Evolutionary conservation across 2,329 filamentous ascomycete genomes (phyloP), one percentile per base, ranked within the genome.

Genomic region (Trematosphaeria pertusa): DNA sequence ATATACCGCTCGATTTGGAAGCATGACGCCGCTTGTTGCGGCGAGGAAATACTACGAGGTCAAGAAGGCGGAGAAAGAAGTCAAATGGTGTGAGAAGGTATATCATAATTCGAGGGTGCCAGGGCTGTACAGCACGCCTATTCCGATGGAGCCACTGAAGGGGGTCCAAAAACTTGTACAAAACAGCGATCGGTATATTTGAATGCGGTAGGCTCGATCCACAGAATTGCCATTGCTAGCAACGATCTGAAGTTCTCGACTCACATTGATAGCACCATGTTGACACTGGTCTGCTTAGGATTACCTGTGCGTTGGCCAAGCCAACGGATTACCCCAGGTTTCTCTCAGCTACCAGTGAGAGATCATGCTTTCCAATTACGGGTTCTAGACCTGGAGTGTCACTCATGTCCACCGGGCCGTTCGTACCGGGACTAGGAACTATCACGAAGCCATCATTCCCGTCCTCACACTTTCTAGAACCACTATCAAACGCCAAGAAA

Each of bases 21-120:
- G 62, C 2, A 26, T 71, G 46, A 69, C 66, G 9, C 68, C 68
- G n/a, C 52, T 71, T 3, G 58, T 69, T 24, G 62, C 65, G 2
- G 68, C 66, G n/a, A 52, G 60, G n/a, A 69, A 65, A 46, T 71
- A 67, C 20, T 70, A 61, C 19, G 65, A 67, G 36, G 58, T 57
- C 6, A 65, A 64, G 14, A 59, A 59, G 4, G 60, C 60, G 22
- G 41, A 49, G 19, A 59, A 45, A 8, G 64, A 70, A 40, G 52
- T 57, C 1, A 37, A 41, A 1, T 71, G 68, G 68, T 70, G 67
- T 22, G 62, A 58, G 30, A 57, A 47, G 10, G 67, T 65, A 5
- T 70, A 67, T 38, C 48, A 56, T 24, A 61, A 58, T 0, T 56
- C 64, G 5, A 54, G 59, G 21, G 66, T 71, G 14, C 65, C 65